Percentiles rank a stretch among this genome's conserved stretches.
Evolutionary conservation across 352 stramenopile species (phyloP).

Genomic region (Globisporangium sylvaticum): DNA sequence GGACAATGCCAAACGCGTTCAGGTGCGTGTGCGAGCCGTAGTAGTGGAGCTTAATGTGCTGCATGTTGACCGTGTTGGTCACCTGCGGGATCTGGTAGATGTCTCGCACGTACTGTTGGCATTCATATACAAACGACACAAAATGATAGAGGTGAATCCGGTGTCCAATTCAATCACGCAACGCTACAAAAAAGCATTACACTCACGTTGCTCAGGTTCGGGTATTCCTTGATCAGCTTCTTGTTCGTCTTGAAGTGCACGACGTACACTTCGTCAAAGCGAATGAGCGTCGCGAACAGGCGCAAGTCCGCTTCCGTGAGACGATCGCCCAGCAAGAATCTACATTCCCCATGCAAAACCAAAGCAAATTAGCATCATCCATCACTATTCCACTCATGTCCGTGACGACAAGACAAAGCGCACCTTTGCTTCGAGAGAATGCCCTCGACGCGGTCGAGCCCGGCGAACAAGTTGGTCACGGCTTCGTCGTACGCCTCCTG

Average conservation of each 20-base stretch:
- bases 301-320: slow-evolving; percentile 81
- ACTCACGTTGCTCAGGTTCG: slow-evolving; percentile 79
- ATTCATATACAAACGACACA: slow-evolving; percentile 9
- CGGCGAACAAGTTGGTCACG: slow-evolving; percentile 60
- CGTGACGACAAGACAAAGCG: slow-evolving; percentile 2
- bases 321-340: slow-evolving; percentile 51
- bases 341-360: slow-evolving; percentile 2
- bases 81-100: slow-evolving; percentile 93
- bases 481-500: slow-evolving; percentile 89
- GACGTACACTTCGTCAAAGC: slow-evolving; percentile 84
- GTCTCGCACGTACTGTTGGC: slow-evolving; percentile 58
- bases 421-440: slow-evolving; percentile 61
- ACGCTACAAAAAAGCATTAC: neutral
- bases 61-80: slow-evolving; percentile 89
- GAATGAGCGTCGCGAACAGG: slow-evolving; percentile 78
- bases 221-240: slow-evolving; percentile 85
- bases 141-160: neutral
- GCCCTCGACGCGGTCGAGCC: slow-evolving; percentile 67
- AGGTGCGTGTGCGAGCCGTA: slow-evolving; percentile 92
- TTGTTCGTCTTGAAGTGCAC: slow-evolving; percentile 90
- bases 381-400: slow-evolving; percentile 1
- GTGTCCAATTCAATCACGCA: neutral
- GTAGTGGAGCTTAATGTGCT: slow-evolving; percentile 97
- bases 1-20: slow-evolving; percentile 93
- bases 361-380: neutral